These are phyloP conservation scores for Biscogniauxia mediterranea DNA, from an alignment of 2,329 filamentous ascomycete species.

Conservation along the genomic window DNA sequence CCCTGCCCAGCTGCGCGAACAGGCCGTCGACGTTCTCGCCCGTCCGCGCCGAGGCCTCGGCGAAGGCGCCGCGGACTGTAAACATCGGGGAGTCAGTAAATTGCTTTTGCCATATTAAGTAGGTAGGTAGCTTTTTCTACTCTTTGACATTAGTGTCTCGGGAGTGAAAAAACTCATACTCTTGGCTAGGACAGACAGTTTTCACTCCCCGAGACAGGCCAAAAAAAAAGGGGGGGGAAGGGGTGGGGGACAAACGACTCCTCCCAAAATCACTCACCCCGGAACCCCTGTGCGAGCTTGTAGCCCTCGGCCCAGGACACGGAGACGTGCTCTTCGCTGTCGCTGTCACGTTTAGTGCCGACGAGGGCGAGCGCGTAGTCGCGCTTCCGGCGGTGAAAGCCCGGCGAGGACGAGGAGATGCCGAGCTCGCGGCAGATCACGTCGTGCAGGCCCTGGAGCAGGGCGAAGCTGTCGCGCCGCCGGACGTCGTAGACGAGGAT, in stretches of 20 bases:
- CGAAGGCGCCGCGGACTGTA: constrained; percentile 26
- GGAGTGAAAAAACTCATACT: too few relatives aligned
- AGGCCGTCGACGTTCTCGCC: constrained; percentile 36
- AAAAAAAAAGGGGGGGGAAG: too few relatives aligned
- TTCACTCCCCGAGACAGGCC: too few relatives aligned
- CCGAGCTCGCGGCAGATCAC: constrained; percentile 29
- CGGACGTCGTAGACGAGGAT: constrained; percentile 29
- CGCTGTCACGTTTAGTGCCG: constrained; percentile 36
- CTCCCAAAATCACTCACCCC: too few relatives aligned
- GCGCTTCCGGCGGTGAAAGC: constrained; percentile 11
- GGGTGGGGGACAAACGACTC: too few relatives aligned
- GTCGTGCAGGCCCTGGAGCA: constrained; percentile 13
- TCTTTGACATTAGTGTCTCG: too few relatives aligned
- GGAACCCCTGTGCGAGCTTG: constrained; percentile 23
- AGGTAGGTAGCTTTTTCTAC: too few relatives aligned
- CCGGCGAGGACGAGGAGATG: constrained; percentile 1
- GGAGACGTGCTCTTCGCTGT: constrained; percentile 18
- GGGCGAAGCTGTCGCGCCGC: constrained; percentile 27
- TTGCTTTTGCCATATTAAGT: too few relatives aligned
- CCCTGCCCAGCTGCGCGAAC: constrained; percentile 34
- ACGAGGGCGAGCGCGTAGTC: constrained; percentile 36
- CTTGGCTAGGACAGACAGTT: too few relatives aligned
- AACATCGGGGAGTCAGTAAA: too few relatives aligned
- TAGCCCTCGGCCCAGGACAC: constrained; percentile 34
- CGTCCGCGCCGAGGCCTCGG: constrained; percentile 36